phyloP scores from a whole-genome alignment of 192 early-diverging fungal species.

The Linnemannia elongata region DNA sequence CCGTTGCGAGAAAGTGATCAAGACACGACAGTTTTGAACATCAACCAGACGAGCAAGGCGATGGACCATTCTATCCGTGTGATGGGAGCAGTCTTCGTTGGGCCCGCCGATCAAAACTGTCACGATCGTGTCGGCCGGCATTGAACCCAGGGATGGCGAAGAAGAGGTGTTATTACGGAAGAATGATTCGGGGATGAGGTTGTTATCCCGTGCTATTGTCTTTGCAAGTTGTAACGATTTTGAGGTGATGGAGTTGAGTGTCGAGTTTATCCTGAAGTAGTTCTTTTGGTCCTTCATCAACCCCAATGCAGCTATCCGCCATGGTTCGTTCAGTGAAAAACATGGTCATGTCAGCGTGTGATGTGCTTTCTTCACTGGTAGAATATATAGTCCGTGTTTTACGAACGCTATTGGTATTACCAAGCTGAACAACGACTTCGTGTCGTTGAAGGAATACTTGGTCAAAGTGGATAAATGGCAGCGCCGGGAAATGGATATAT shows the following conservation, averaged over 20 bases:
- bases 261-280: slow-evolving; percentile 46
- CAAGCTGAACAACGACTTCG: slow-evolving; percentile 47
- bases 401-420: slow-evolving; percentile 4
- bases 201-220: not conserved
- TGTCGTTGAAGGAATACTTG: slow-evolving; percentile 48
- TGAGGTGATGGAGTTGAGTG: slow-evolving; percentile 37
- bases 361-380: not conserved
- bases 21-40: slow-evolving; percentile 29
- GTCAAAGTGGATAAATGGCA: slow-evolving; percentile 54
- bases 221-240: slow-evolving; percentile 22
- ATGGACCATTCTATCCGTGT: slow-evolving; percentile 45
- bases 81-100: slow-evolving; percentile 47
- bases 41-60: slow-evolving; percentile 33
- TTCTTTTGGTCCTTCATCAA: slow-evolving; percentile 56
- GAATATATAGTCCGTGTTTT: not conserved
- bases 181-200: slow-evolving; percentile 30
- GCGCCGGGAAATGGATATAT: slow-evolving; percentile 47
- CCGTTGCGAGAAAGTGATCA: slow-evolving; percentile 42
- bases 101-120: slow-evolving; percentile 45
- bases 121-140: slow-evolving; percentile 3
- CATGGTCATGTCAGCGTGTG: not conserved
- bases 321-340: not conserved
- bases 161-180: not conserved
- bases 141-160: not conserved
- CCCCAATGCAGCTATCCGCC: slow-evolving; percentile 35